phyloP scores from a whole-genome alignment of 257 asterid species.

The Solanum sparsipilum region DNA sequence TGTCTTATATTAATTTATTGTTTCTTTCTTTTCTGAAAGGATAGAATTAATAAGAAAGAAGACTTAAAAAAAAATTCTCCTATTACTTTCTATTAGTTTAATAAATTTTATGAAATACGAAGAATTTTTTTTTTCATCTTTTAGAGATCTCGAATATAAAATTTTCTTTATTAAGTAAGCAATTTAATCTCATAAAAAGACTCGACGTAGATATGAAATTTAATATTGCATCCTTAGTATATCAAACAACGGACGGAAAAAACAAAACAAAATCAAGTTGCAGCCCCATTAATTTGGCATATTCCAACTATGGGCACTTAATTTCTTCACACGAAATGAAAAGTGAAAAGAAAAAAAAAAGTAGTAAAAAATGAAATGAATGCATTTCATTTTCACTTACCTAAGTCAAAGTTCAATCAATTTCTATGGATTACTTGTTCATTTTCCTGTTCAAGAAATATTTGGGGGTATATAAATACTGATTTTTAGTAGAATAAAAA shows the following conservation, averaged over 20 bases:
- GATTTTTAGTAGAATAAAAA: no score
- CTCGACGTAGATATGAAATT: not conserved
- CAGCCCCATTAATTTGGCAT: slow-evolving; percentile 7
- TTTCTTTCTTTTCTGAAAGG: slow-evolving; percentile 8
- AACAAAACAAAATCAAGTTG: slow-evolving; percentile 14
- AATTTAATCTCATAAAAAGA: not conserved
- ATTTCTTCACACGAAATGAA: slow-evolving; percentile 9
- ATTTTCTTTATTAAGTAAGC: not conserved
- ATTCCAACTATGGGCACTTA: not conserved
- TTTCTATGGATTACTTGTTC: not conserved
- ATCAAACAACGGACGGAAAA: no score
- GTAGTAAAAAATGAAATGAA: not conserved
- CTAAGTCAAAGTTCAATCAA: not conserved
- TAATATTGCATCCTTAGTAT: not conserved
- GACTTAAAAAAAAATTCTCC: not conserved
- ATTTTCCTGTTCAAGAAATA: not conserved
- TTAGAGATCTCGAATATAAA: not conserved
- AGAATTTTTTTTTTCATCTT: not conserved
- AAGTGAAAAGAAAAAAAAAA: not conserved
- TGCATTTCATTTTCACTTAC: not conserved
- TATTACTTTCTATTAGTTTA: not conserved
- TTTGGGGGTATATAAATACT: not conserved
- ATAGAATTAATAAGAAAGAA: not conserved
- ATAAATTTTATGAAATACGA: not conserved
- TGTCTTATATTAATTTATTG: slow-evolving; percentile 15